Evolutionary conservation across 2,329 filamentous ascomycete species (phyloP).

Genomic region (Cladophialophora yegresii): DNA sequence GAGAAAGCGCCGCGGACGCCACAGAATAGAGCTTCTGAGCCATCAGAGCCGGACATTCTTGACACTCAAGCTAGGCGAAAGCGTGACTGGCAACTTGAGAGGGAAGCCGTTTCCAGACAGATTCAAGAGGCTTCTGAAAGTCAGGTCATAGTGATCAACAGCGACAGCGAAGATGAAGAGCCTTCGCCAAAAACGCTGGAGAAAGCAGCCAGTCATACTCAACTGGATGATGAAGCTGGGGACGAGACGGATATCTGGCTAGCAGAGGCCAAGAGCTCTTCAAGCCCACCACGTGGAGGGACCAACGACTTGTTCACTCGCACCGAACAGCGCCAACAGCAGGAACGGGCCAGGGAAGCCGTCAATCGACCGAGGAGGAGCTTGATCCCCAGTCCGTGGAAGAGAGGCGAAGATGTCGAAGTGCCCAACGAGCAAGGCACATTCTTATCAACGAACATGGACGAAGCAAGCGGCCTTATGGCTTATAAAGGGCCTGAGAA

Average conservation of each 20-base stretch:
- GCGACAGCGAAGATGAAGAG: conserved; percentile 40
- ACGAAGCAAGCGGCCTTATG: conserved; percentile 30
- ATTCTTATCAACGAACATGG: conserved; percentile 25
- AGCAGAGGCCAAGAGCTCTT: conserved; percentile 44
- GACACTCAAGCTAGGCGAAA: conserved; percentile 38
- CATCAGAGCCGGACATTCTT: conserved; percentile 5
- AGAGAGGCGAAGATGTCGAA: conserved; percentile 37
- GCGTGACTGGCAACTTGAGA: conserved; percentile 49
- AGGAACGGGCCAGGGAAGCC: conserved; percentile 32
- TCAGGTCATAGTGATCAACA: conserved; percentile 50
- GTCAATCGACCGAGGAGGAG: conserved; percentile 32
- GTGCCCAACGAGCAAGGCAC: conserved; percentile 29
- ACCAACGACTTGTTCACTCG: conserved; percentile 5
- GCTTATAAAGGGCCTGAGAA: conserved; percentile 28
- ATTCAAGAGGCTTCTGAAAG: conserved; percentile 48
- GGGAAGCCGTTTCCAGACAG: conserved; percentile 48
- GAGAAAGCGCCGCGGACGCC: conserved; percentile 17
- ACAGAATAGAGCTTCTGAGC: background rate
- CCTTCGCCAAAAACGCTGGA: conserved; percentile 25
- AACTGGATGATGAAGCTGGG: conserved; percentile 34
- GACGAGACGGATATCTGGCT: conserved; percentile 54
- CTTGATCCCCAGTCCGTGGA: conserved; percentile 42
- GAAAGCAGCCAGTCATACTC: conserved; percentile 19
- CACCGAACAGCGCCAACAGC: conserved; percentile 12
- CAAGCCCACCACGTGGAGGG: conserved; percentile 36